Conservation (phyloP, 2,329 filamentous ascomycete genomes). For the Colletotrichum tamarilloi region DNA sequence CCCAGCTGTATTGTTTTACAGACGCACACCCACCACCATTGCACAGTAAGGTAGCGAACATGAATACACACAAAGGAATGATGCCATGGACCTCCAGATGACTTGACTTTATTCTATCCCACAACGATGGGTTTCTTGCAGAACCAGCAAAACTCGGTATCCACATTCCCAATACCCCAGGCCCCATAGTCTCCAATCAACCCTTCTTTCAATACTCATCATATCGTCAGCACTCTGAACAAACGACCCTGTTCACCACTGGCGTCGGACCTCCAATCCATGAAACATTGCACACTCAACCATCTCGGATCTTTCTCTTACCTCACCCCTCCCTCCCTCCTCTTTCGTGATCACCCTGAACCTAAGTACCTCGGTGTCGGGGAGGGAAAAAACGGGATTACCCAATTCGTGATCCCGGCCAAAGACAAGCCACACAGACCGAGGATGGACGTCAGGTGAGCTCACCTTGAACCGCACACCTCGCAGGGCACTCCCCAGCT, state of each 20-base stretch:
- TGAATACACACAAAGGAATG: not conserved
- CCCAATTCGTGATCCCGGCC: conserved; percentile 22
- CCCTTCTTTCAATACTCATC: not conserved
- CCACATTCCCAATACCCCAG: not conserved
- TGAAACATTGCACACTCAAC: not conserved
- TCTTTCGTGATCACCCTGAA: not conserved
- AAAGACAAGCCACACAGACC: not conserved
- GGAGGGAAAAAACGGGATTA: not conserved
- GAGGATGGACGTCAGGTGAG: conserved; percentile 14
- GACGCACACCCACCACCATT: not conserved
- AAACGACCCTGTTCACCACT: not conserved
- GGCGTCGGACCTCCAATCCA: not conserved
- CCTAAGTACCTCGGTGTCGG: too few species aligned
- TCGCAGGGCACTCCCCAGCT: too few species aligned
- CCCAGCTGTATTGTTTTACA: not conserved
- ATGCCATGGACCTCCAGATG: not conserved
- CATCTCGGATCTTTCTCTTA: not conserved
- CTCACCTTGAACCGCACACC: not conserved
- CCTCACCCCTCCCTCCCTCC: not conserved
- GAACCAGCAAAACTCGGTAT: not conserved
- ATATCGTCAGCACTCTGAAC: not conserved
- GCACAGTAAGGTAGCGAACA: not conserved
- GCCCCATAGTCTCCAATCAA: not conserved
- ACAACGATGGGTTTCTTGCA: not conserved
- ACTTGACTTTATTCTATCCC: not conserved